These are phyloP conservation scores for Quercus tomentella DNA, from an alignment of 331 rosid genomes.

Conservation along the genomic window DNA sequence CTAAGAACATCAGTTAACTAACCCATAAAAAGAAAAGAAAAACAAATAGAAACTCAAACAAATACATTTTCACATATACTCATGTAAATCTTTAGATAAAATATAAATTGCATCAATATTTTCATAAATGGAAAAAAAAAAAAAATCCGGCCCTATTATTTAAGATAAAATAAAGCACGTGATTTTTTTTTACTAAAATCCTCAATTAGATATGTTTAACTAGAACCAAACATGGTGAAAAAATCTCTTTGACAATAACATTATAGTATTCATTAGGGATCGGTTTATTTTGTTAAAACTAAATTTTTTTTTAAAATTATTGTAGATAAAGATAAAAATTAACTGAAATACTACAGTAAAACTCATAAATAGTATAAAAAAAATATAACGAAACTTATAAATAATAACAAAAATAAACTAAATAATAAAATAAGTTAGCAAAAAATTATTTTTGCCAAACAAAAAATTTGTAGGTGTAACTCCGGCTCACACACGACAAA, in stretches of 20 bases:
- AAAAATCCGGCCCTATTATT: too few relatives aligned
- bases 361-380: fast-evolving
- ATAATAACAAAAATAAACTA: fast-evolving
- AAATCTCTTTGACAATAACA: too few relatives aligned
- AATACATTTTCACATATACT: background rate
- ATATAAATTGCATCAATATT: background rate
- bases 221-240: too few relatives aligned
- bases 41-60: too few relatives aligned
- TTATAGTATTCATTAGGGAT: fast-evolving
- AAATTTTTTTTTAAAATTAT: fast-evolving
- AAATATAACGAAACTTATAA: fast-evolving
- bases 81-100: background rate
- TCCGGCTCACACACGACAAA: too few relatives aligned
- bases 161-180: too few relatives aligned
- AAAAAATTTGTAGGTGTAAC: fast-evolving
- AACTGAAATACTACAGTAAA: fast-evolving
- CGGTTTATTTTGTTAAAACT: fast-evolving
- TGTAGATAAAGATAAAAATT: fast-evolving
- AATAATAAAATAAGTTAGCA: fast-evolving
- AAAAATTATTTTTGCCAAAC: fast-evolving
- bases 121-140: background rate
- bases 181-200: too few relatives aligned
- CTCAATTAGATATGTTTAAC: too few relatives aligned
- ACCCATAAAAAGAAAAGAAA: too few relatives aligned
- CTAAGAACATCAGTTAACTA: fast-evolving